Evolutionary conservation across 805 yeast species (phyloP).

Genomic region (Metschnikowia matae): DNA sequence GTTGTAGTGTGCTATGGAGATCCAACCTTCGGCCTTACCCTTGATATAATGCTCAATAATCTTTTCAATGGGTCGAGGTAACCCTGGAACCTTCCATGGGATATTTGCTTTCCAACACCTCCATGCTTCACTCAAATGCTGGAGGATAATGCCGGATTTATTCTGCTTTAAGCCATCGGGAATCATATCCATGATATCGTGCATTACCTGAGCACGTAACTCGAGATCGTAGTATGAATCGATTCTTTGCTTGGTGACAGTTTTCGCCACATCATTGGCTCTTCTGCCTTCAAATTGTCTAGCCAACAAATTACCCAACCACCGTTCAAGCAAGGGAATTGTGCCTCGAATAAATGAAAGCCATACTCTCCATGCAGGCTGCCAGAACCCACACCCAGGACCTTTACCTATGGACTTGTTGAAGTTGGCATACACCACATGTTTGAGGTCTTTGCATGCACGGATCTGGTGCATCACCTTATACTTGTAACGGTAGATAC

Average conservation of each 20-base stretch:
- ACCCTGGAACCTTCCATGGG: conserved; percentile 96
- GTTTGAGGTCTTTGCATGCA: conserved; percentile 93
- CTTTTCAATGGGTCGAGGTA: conserved; percentile 84
- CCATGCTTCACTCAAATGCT: conserved; percentile 98
- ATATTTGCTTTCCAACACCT: conserved; percentile 99
- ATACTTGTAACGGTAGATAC: conserved; percentile 93
- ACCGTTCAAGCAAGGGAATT: conserved; percentile 85
- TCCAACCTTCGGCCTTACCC: conserved; percentile 97
- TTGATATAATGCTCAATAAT: conserved; percentile 86
- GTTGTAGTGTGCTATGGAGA: conserved; percentile 86
- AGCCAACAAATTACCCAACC: conserved; percentile 88
- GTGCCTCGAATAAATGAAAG: conserved; percentile 85
- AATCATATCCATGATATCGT: conserved; percentile 93
- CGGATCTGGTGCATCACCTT: conserved; percentile 98
- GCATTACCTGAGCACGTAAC: conserved; percentile 88
- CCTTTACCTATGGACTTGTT: conserved; percentile 90
- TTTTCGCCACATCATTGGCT: conserved; percentile 86
- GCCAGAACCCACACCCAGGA: conserved; percentile 99
- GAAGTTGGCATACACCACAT: conserved; percentile 80
- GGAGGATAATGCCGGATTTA: conserved; percentile 81
- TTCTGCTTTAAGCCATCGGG: conserved; percentile 90
- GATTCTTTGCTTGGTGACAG: conserved; percentile 91
- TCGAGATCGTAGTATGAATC: conserved; percentile 95
- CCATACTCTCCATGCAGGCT: conserved; percentile 99
- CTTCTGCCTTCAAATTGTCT: conserved; percentile 96